These are phyloP conservation scores for Septoria linicola DNA, from an alignment of 2,329 filamentous ascomycete species.

Conservation along the genomic window DNA sequence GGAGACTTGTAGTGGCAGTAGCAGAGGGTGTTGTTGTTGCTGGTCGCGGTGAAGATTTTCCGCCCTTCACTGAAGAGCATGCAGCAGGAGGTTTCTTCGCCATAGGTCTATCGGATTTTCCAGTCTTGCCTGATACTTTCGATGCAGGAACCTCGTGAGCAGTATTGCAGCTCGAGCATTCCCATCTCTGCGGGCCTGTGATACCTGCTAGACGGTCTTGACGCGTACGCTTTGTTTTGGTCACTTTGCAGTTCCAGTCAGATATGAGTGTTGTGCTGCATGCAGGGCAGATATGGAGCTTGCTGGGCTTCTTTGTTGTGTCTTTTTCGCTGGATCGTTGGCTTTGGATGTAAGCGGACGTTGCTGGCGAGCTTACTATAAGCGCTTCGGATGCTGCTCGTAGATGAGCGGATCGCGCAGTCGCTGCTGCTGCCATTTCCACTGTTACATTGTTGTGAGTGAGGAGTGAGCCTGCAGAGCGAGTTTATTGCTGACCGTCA, in stretches of 20 bases:
- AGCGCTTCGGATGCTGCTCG: slow-evolving; percentile 12
- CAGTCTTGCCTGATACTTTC: too few relatives aligned
- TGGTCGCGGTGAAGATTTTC: not conserved
- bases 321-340: not conserved
- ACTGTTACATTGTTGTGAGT: not conserved
- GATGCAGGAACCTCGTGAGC: not conserved
- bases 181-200: not conserved
- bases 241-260: slow-evolving; percentile 38
- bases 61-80: too few relatives aligned
- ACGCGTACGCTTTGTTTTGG: slow-evolving; percentile 4
- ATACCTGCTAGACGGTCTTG: slow-evolving; percentile 2
- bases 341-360: slow-evolving; percentile 20
- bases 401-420: slow-evolving; percentile 6
- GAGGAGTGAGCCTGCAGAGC: too few relatives aligned
- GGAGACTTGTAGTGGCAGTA: not conserved
- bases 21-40: not conserved
- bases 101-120: too few relatives aligned
- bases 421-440: slow-evolving; percentile 1
- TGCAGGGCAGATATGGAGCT: slow-evolving; percentile 56
- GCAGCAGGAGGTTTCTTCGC: not conserved
- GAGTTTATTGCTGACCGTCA: too few relatives aligned
- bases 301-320: slow-evolving; percentile 50
- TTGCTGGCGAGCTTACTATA: slow-evolving; percentile 16
- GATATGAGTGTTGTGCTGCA: slow-evolving; percentile 63
- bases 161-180: slow-evolving; percentile 3